Base-by-base conservation (phyloP, 1,284 basidiomycete genomes). In the Pisolithus thermaeus region DNA sequence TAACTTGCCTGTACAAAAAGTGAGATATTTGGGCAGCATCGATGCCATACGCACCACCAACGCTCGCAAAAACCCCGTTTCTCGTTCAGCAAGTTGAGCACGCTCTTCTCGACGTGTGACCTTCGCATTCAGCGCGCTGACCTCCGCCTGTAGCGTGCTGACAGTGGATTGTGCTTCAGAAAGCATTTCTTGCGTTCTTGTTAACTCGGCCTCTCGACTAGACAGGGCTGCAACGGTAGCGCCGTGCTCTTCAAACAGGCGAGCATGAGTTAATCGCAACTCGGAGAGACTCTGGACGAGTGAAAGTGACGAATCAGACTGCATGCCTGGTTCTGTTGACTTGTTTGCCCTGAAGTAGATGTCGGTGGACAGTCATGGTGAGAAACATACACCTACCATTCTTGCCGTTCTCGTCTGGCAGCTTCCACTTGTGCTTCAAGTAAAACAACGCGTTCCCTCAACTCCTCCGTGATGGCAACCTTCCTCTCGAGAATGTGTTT, bases 361-460 rank as follows among this genome's bases (percentile, higher is more conserved):
- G 23, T 53, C 20, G 23, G 46, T 40, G 37, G 41, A 9, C 11
- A 39, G 28, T 44, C 35, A 20, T 25, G 12, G 27, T 25, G 6
- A 18, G 5, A 20, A 18, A 38, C n/a, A 8, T 44, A 25, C 12
- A 61, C 74, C 30, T 53, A 79, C 80, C 78, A 80, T 49, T 74
- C 73, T 57, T 81, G 77, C 50, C 84, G 68, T 56, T 83, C 80
- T 50, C 69, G 66, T 28, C 79, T 63, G 2, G 74, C 75, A 1
- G 78, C 79, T 25, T 83, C 79, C 6, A 87, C 66, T 58, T 88
- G 84, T 0, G 76, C 79, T 59, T 87, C 83, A 27, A 86, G 65
- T 43, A 69, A 69, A 2, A 78, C 77, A 0, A 84, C 74, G 58
- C 74, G 73, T 56, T 79, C 76, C 14, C 84, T 72, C 50, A 88